Evolutionary conservation across 1,284 basidiomycete genomes (phyloP).

Genomic region (Papiliotrema flavescens): DNA sequence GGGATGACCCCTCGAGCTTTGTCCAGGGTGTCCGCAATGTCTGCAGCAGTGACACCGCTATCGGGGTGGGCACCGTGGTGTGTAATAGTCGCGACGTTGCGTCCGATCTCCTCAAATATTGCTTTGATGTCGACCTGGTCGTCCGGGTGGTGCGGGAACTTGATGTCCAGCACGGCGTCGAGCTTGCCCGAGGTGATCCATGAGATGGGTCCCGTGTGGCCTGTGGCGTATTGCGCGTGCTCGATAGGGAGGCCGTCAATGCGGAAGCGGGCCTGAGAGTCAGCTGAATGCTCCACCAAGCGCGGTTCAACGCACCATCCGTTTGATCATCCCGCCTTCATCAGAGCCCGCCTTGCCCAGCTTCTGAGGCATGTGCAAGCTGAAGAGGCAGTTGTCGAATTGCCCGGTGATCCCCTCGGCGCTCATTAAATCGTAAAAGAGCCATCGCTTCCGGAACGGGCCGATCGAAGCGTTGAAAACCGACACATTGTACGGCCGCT

Average conservation of each 20-base stretch:
- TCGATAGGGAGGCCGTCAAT: conserved; percentile 97
- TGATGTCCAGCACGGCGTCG: conserved; percentile 95
- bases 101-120: conserved; percentile 86
- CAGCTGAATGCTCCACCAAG: not conserved
- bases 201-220: conserved; percentile 77
- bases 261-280: conserved; percentile 77
- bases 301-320: conserved; percentile 64
- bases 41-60: conserved; percentile 27
- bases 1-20: conserved; percentile 62
- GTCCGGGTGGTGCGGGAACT: conserved; percentile 82
- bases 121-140: conserved; percentile 72
- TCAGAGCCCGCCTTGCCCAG: conserved; percentile 84
- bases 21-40: conserved; percentile 50
- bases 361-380: conserved; percentile 93
- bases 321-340: conserved; percentile 72
- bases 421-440: conserved; percentile 87
- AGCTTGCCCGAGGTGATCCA: conserved; percentile 97
- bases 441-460: conserved; percentile 84
- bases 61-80: conserved; percentile 43
- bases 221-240: conserved; percentile 82
- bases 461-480: conserved; percentile 92
- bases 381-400: conserved; percentile 96
- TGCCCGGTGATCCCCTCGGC: conserved; percentile 96
- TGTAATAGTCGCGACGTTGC: conserved; percentile 61
- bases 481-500: conserved; percentile 90